These are phyloP conservation scores for Gossypium stocksii DNA, from an alignment of 345 rosid species.

Conservation along the genomic window DNA sequence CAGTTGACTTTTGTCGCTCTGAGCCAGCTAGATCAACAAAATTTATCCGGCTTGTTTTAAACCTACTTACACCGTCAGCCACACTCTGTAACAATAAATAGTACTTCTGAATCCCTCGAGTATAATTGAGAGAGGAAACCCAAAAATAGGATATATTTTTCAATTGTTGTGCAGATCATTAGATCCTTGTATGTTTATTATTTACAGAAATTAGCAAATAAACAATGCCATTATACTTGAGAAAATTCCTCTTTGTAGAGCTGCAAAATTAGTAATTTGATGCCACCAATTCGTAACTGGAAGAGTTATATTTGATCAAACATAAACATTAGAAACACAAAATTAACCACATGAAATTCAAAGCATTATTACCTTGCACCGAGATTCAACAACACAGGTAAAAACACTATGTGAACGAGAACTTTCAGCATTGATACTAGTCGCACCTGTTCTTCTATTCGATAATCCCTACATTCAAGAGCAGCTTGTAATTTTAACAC, in stretches of 20 bases:
- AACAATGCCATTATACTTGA: background rate
- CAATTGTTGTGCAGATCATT: background rate
- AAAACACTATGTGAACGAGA: conserved; percentile 96
- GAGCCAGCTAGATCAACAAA: conserved; percentile 99
- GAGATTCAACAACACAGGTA: conserved; percentile 92
- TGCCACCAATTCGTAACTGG: background rate
- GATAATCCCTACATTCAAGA: conserved; percentile 65
- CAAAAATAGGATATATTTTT: background rate
- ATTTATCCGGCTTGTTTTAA: conserved; percentile 94
- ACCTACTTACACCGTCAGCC: conserved; percentile 81
- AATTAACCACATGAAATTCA: conserved; percentile 3
- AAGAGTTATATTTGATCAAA: background rate
- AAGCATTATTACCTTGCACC: conserved; percentile 67
- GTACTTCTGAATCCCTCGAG: conserved; percentile 15
- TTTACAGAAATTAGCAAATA: background rate
- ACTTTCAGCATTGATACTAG: conserved; percentile 96
- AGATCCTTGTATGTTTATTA: conserved; percentile 8
- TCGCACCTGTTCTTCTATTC: conserved; percentile 91
- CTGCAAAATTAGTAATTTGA: background rate
- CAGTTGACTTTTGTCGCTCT: conserved; percentile 90
- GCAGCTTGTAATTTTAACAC: background rate
- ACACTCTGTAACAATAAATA: conserved; percentile 47
- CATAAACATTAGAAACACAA: background rate
- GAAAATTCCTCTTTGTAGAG: background rate
- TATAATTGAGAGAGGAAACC: conserved; percentile 5